A percentile compares a stretch with the other conserved stretches of the same genome.
phyloP scores from a whole-genome alignment of 495 filamentous ascomycete genomes.

The Hypoxylon crocopeplum region DNA sequence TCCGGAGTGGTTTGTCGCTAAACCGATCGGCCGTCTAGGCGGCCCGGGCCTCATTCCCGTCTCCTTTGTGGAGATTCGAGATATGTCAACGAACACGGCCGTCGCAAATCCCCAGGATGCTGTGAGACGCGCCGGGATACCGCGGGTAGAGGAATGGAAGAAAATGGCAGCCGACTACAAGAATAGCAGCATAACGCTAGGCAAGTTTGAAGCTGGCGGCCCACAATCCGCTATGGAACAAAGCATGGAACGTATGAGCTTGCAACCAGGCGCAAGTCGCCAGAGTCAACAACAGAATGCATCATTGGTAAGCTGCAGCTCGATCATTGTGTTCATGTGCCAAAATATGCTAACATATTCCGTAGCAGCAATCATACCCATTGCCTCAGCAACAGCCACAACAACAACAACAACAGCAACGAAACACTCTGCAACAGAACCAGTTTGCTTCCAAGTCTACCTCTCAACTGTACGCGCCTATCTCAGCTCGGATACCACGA shows the following conservation, averaged over 20 bases:
- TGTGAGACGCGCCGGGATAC: conserved; percentile 87
- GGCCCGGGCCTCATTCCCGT: conserved; percentile 96
- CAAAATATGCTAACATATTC: conserved; percentile 26
- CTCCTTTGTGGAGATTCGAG: conserved; percentile 94
- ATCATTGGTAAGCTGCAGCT: conserved; percentile 48
- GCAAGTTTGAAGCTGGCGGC: conserved; percentile 75
- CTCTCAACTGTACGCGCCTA: conserved; percentile 56
- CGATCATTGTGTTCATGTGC: conserved; percentile 3
- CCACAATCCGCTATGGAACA: conserved; percentile 63
- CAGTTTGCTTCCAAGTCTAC: conserved; percentile 47
- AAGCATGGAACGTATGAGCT: conserved; percentile 81
- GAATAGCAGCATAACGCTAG: conserved; percentile 95
- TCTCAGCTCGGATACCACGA: conserved; percentile 84
- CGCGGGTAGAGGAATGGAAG: conserved; percentile 99
- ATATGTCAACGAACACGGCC: conserved; percentile 86
- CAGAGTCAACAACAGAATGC: conserved; percentile 52
- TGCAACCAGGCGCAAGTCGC: conserved; percentile 57
- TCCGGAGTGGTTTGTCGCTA: conserved; percentile 98
- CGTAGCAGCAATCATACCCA: conserved; percentile 38
- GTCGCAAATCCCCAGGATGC: conserved; percentile 86
- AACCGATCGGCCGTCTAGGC: conserved; percentile 92
- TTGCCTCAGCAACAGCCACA: conserved; percentile 32
- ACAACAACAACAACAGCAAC: conserved; percentile 35
- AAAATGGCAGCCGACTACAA: conserved; percentile 99
- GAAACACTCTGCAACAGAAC: conserved; percentile 43